Evolutionary conservation across 2,329 filamentous ascomycete genomes (phyloP).

Genomic region (Colletotrichum endophyticum): DNA sequence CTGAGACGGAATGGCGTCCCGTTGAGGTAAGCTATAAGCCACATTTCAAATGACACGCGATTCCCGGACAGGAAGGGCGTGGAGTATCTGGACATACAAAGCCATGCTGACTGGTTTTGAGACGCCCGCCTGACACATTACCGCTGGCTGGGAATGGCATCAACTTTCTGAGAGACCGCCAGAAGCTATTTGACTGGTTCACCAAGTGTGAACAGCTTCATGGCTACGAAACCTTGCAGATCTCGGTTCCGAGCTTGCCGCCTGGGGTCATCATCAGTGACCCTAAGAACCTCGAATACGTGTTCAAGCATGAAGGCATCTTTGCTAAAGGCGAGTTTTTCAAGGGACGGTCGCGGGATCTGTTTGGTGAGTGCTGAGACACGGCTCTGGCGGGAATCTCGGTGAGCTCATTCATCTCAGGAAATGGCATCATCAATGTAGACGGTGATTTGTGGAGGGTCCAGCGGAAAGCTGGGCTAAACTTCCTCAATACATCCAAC

Average conservation of each 20-base stretch:
- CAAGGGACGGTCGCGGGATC: conserved; percentile 62
- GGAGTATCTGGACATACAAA: background rate
- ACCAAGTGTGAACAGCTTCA: conserved; percentile 60
- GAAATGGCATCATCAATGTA: conserved; percentile 70
- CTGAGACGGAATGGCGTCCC: conserved; percentile 19
- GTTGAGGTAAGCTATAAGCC: conserved; percentile 15
- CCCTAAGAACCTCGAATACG: conserved; percentile 65
- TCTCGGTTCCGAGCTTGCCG: conserved; percentile 66
- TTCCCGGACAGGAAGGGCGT: background rate
- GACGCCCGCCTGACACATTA: conserved; percentile 54
- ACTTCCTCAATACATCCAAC: conserved; percentile 64
- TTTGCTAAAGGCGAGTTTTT: conserved; percentile 70
- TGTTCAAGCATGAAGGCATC: conserved; percentile 64
- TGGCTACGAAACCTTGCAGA: conserved; percentile 65
- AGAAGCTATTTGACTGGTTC: conserved; percentile 69
- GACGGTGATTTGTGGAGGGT: conserved; percentile 68
- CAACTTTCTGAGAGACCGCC: conserved; percentile 62
- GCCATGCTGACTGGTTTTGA: conserved; percentile 24
- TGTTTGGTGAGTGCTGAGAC: conserved; percentile 52
- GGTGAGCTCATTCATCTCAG: conserved; percentile 28
- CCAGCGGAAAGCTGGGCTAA: conserved; percentile 65
- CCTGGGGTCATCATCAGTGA: conserved; percentile 68
- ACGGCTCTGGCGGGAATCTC: conserved; percentile 28
- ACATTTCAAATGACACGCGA: background rate
- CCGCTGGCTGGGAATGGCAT: conserved; percentile 67